Evolutionary conservation across 352 stramenopile genomes (phyloP).

Genomic region (Pythium aphanidermatum): DNA sequence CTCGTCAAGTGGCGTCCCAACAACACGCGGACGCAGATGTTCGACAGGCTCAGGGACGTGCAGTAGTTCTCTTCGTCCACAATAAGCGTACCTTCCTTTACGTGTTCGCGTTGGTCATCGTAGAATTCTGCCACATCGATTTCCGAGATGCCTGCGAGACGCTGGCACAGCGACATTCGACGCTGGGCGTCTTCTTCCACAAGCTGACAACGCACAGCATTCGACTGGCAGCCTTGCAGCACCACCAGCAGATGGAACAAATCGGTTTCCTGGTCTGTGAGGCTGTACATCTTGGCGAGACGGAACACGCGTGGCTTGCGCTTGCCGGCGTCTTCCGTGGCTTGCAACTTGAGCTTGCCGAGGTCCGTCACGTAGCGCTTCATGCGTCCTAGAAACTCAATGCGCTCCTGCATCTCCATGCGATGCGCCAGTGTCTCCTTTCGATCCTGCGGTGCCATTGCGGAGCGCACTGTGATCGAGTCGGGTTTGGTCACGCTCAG

Average conservation of each 20-base stretch:
- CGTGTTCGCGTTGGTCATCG: slow-evolving; percentile 77
- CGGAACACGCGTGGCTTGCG: slow-evolving; percentile 58
- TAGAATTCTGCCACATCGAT: slow-evolving; percentile 83
- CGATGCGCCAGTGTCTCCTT: slow-evolving; percentile 64
- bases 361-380: slow-evolving; percentile 59
- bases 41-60: slow-evolving; percentile 67
- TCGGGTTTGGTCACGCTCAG: slow-evolving; percentile 80
- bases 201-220: slow-evolving; percentile 79
- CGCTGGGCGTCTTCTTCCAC: slow-evolving; percentile 78
- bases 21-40: slow-evolving; percentile 78
- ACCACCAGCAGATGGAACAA: slow-evolving; percentile 80
- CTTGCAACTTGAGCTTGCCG: slow-evolving; percentile 40
- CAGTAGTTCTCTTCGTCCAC: slow-evolving; percentile 81
- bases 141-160: slow-evolving; percentile 76
- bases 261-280: slow-evolving; percentile 65
- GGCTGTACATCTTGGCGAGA: slow-evolving; percentile 68
- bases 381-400: slow-evolving; percentile 57
- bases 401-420: slow-evolving; percentile 69
- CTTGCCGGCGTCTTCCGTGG: slow-evolving; percentile 30
- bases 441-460: slow-evolving; percentile 9
- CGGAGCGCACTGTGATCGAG: slow-evolving; percentile 33
- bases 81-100: slow-evolving; percentile 84
- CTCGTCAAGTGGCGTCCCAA: slow-evolving; percentile 67
- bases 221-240: slow-evolving; percentile 79
- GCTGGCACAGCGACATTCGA: slow-evolving; percentile 67